These are phyloP conservation scores for Ajuga reptans DNA, from an alignment of 305 asterid genomes.

Conservation along the genomic window DNA sequence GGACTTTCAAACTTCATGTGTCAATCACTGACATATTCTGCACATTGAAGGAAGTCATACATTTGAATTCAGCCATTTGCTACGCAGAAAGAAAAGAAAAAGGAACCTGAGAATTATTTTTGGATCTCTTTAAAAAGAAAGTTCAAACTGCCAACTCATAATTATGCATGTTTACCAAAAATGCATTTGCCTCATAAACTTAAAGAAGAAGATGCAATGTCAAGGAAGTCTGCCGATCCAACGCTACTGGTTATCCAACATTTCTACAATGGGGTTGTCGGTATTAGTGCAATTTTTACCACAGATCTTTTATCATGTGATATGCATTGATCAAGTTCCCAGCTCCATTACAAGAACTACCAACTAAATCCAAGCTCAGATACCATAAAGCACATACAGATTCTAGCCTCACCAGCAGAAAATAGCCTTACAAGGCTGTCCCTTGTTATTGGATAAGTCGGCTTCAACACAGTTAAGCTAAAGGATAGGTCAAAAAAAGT, in stretches of 20 bases:
- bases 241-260: background rate
- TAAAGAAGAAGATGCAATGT: background rate
- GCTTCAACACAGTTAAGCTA: background rate
- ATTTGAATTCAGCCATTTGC: background rate
- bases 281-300: background rate
- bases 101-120: background rate
- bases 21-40: background rate
- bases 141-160: background rate
- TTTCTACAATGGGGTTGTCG: background rate
- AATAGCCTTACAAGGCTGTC: background rate
- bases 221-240: background rate
- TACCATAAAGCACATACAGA: no score
- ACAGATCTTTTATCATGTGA: background rate
- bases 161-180: background rate
- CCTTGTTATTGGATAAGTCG: background rate
- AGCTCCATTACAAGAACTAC: background rate
- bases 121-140: no score
- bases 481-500: background rate
- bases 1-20: no score
- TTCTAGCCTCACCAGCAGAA: background rate
- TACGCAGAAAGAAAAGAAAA: background rate
- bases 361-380: background rate
- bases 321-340: background rate
- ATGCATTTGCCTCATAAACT: background rate
- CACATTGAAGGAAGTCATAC: background rate